These are phyloP conservation scores for Echria macrotheca DNA, from an alignment of 495 filamentous ascomycete genomes.

Conservation along the genomic window DNA sequence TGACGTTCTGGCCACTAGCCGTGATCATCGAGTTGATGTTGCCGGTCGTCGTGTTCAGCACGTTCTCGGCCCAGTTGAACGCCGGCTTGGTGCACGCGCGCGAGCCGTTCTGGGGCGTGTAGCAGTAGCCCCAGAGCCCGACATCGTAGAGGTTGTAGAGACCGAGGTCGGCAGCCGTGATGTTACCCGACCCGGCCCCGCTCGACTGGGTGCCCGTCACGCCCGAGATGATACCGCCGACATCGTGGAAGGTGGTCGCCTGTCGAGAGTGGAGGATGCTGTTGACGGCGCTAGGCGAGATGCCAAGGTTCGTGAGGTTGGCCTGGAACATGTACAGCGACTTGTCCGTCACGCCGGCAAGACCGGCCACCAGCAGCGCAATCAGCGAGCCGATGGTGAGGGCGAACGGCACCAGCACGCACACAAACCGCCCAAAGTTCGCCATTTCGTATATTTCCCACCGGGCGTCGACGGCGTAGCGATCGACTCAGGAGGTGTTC, in stretches of 20 bases:
- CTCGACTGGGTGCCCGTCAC: background rate
- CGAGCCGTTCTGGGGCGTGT: conserved; percentile 40
- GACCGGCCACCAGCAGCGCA: conserved; percentile 64
- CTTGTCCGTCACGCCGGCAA: conserved; percentile 65
- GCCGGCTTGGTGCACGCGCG: conserved; percentile 53
- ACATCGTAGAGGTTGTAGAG: conserved; percentile 77
- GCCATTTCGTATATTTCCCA: conserved; percentile 21
- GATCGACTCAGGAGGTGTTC: too few species aligned
- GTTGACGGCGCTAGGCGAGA: conserved; percentile 27
- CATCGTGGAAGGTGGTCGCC: conserved; percentile 17
- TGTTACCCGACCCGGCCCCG: conserved; percentile 26
- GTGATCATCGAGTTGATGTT: conserved; percentile 42
- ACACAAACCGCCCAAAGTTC: conserved; percentile 63
- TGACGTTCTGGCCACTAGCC: conserved; percentile 33
- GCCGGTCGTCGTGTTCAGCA: conserved; percentile 50
- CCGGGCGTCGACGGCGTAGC: too few species aligned
- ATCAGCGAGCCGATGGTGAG: conserved; percentile 69
- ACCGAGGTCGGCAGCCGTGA: conserved; percentile 49
- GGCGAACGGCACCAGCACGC: conserved; percentile 74
- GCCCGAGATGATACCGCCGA: conserved; percentile 13
- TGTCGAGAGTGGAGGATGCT: conserved; percentile 12
- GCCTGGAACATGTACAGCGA: conserved; percentile 71
- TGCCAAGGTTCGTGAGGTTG: conserved; percentile 44
- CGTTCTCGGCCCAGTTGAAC: conserved; percentile 72
- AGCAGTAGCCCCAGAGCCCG: conserved; percentile 84